Percentiles rank a stretch among this genome's conserved stretches.
Evolutionary conservation across 2,329 filamentous ascomycete species (phyloP).

Genomic region (Hypoxylon sp.): DNA sequence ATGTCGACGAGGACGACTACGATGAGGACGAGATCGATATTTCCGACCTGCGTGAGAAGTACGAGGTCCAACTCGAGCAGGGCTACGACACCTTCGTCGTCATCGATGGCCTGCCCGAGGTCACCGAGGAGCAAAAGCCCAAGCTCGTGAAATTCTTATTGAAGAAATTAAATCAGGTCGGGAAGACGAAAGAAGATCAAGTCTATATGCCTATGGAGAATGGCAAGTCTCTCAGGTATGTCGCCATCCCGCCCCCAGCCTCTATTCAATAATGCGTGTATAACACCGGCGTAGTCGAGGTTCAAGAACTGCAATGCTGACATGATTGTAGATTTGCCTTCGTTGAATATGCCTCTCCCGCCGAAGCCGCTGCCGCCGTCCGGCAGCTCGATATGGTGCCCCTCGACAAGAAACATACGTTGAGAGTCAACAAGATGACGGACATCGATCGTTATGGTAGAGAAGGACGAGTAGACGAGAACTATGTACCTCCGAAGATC

Average conservation of each 20-base stretch:
- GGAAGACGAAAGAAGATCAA: slow-evolving; percentile 86
- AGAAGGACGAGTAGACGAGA: slow-evolving; percentile 93
- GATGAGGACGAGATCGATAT: slow-evolving; percentile 96
- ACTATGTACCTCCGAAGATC: slow-evolving; percentile 86
- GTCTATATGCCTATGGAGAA: slow-evolving; percentile 95
- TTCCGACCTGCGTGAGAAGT: slow-evolving; percentile 93
- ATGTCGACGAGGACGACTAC: slow-evolving; percentile 86
- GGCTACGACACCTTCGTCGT: slow-evolving; percentile 97
- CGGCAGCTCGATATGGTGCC: slow-evolving; percentile 88
- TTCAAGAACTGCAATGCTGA: slow-evolving; percentile 20
- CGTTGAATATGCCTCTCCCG: slow-evolving; percentile 92
- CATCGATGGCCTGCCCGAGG: slow-evolving; percentile 91
- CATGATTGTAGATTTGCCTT: slow-evolving; percentile 83
- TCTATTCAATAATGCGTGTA: neutral
- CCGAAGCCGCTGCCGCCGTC: slow-evolving; percentile 89
- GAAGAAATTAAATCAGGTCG: slow-evolving; percentile 90
- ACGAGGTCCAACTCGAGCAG: slow-evolving; percentile 95
- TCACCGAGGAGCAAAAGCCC: slow-evolving; percentile 89
- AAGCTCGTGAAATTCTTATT: slow-evolving; percentile 97
- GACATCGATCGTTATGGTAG: slow-evolving; percentile 97
- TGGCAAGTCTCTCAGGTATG: slow-evolving; percentile 87
- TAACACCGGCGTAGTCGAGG: neutral
- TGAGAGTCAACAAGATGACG: slow-evolving; percentile 97
- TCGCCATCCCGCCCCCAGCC: neutral
- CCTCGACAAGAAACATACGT: slow-evolving; percentile 96